These are phyloP conservation scores for Skeletonema menzelii DNA, from an alignment of 108 stramenopile species.

Conservation along the genomic window DNA sequence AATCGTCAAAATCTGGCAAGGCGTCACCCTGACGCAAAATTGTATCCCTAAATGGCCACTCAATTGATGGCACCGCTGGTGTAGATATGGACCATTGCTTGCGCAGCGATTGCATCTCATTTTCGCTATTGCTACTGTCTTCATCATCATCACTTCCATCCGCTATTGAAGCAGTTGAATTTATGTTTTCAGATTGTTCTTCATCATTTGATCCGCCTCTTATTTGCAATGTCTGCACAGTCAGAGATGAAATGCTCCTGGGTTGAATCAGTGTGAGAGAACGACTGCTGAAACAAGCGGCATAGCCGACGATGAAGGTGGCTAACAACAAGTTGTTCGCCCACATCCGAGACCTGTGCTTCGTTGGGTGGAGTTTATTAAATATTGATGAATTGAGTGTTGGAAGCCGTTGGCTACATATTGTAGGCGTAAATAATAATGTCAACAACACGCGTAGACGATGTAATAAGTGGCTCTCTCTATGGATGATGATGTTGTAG, in stretches of 20 bases:
- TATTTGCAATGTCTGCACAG: not conserved
- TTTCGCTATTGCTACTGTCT: conserved; percentile 6
- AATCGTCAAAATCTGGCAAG: conserved; percentile 6
- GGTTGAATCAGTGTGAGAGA: not conserved
- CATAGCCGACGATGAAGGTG: not conserved
- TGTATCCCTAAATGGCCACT: conserved; percentile 23
- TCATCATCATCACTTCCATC: not conserved
- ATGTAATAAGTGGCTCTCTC: no score
- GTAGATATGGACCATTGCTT: conserved; percentile 27
- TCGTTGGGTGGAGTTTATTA: no score
- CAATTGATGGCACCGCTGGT: conserved; percentile 39
- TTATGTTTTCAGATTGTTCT: not conserved
- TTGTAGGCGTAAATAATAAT: no score
- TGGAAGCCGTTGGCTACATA: no score
- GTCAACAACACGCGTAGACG: no score
- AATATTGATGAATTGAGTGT: no score
- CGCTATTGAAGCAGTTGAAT: not conserved
- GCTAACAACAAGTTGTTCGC: not conserved
- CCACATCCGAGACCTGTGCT: not conserved
- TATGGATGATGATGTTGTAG: no score
- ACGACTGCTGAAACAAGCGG: not conserved
- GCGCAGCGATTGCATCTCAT: conserved; percentile 32
- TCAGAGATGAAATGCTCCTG: not conserved
- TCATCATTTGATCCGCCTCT: not conserved
- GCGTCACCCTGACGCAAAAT: conserved; percentile 4